These are phyloP conservation scores for Caloboletus firmus DNA, from an alignment of 1,284 basidiomycete genomes.

Conservation along the genomic window DNA sequence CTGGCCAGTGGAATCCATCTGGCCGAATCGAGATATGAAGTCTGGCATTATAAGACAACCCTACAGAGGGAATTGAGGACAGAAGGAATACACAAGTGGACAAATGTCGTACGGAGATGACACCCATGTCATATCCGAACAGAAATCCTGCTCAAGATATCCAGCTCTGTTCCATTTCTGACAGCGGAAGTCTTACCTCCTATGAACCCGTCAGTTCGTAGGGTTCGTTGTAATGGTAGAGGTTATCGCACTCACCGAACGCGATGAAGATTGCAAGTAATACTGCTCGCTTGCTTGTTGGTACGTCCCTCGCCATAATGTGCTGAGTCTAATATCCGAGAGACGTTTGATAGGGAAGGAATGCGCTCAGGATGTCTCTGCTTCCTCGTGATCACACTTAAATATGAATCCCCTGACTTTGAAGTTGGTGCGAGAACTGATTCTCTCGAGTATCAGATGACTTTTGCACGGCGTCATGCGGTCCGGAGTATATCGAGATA, in stretches of 20 bases:
- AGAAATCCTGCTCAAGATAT: conserved; percentile 46
- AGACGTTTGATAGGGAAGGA: background rate
- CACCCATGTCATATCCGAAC: conserved; percentile 72
- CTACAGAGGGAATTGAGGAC: conserved; percentile 33
- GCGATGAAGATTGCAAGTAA: conserved; percentile 61
- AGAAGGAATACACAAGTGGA: background rate
- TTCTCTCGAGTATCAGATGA: conserved; percentile 21
- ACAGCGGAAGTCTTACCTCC: conserved; percentile 13
- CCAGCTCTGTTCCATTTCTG: background rate
- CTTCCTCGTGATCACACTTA: conserved; percentile 3
- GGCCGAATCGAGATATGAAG: conserved; percentile 69
- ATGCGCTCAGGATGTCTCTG: background rate
- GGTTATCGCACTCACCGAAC: conserved; percentile 36
- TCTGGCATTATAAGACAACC: conserved; percentile 82
- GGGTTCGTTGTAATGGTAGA: conserved; percentile 18
- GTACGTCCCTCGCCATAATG: conserved; percentile 40
- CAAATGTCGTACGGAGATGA: conserved; percentile 50
- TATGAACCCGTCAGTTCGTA: background rate
- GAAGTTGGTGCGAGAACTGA: background rate
- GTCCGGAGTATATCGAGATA: conserved; percentile 6
- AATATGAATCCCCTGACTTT: conserved; percentile 8
- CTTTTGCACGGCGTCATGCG: conserved; percentile 3
- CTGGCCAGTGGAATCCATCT: conserved; percentile 49
- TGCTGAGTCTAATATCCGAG: background rate
- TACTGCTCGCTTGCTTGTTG: conserved; percentile 56